A percentile compares a stretch with the other conserved stretches of the same genome.
Evolutionary conservation across 2,329 filamentous ascomycete genomes (phyloP).

Genomic region (Onygena corvina): DNA sequence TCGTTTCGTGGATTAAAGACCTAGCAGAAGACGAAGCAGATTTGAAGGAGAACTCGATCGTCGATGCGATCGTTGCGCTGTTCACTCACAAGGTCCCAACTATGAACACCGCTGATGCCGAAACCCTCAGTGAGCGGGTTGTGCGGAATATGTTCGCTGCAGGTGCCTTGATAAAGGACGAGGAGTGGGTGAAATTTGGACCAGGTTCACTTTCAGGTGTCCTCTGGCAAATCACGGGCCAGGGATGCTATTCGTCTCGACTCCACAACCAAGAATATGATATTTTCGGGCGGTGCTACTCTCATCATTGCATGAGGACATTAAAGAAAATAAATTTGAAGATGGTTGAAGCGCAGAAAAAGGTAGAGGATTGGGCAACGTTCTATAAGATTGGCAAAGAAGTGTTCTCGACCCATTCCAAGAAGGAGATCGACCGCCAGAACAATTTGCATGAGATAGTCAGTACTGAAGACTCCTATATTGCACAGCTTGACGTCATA

Average conservation of each 20-base stretch:
- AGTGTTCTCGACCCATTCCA: constrained; percentile 55
- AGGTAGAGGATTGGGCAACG: constrained; percentile 73
- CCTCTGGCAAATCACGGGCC: constrained; percentile 81
- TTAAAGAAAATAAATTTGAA: constrained; percentile 87
- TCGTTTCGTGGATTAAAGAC: constrained; percentile 73
- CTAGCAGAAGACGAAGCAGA: constrained; percentile 88
- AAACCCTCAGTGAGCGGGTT: constrained; percentile 66
- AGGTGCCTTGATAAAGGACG: constrained; percentile 68
- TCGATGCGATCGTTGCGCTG: constrained; percentile 74
- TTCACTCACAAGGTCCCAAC: constrained; percentile 94
- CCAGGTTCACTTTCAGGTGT: constrained; percentile 72
- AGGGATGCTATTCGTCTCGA: constrained; percentile 79
- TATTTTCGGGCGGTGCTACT: constrained; percentile 71
- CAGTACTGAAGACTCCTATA: constrained; percentile 80
- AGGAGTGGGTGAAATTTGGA: constrained; percentile 96
- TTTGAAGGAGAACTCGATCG: constrained; percentile 68
- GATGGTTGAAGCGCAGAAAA: constrained; percentile 53
- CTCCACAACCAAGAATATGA: constrained; percentile 54
- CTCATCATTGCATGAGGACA: constrained; percentile 84
- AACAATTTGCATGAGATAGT: constrained; percentile 94
- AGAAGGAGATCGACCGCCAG: constrained; percentile 84
- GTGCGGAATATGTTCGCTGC: constrained; percentile 68
- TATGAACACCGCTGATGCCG: constrained; percentile 96
- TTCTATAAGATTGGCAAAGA: constrained; percentile 78
- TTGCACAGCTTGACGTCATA: constrained; percentile 78